A percentile compares a stretch with the other conserved stretches of the same genome.
Conservation (phyloP, 805 yeast genomes). For the Saccharomycopsis sp. region DNA sequence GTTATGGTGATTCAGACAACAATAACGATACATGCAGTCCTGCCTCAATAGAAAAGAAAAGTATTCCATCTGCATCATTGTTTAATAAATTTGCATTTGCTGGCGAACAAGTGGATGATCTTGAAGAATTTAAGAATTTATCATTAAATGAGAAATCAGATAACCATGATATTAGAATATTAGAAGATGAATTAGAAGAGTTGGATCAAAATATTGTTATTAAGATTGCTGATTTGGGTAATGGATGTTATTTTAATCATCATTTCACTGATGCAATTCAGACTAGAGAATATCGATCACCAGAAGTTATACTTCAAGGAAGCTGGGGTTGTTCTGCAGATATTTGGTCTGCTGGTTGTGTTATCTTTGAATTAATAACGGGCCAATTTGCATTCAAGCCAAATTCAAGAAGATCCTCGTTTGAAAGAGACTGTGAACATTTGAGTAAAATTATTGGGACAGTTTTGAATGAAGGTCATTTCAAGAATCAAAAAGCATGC, state of each 20-base stretch:
- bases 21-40: not conserved
- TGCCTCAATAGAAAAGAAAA: not conserved
- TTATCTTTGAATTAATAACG: conserved; percentile 82
- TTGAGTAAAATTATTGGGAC: conserved; percentile 84
- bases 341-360: conserved; percentile 93
- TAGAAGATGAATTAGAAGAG: conserved; percentile 19
- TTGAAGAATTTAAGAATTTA: not conserved
- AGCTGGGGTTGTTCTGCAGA: conserved; percentile 95
- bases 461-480: conserved; percentile 13
- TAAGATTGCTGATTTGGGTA: conserved; percentile 90
- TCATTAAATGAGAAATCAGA: not conserved
- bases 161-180: conserved; percentile 22
- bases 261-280: conserved; percentile 88
- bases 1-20: conserved; percentile 16
- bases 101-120: conserved; percentile 5
- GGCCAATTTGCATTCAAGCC: conserved; percentile 97
- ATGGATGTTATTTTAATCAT: conserved; percentile 74
- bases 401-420: conserved; percentile 29
- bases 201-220: conserved; percentile 40
- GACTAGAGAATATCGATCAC: conserved; percentile 88
- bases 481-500: conserved; percentile 9
- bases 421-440: conserved; percentile 74
- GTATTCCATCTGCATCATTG: not conserved
- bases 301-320: conserved; percentile 75
- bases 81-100: conserved; percentile 7